Base-by-base conservation (phyloP, 2,329 filamentous ascomycete species). In the Diaporthe caulivora region DNA sequence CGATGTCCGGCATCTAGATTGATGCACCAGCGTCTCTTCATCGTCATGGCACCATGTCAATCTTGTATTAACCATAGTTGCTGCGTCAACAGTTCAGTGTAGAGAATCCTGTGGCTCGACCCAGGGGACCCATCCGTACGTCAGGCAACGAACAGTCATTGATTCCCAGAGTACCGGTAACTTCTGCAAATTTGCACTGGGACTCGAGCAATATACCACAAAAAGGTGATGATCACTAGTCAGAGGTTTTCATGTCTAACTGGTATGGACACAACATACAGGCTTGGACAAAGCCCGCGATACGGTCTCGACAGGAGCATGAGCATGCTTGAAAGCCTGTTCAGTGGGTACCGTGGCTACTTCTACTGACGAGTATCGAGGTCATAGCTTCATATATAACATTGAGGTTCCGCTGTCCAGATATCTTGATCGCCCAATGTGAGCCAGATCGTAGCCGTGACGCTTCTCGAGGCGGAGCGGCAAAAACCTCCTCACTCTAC, bases 1-100 rank as follows among this genome's bases (percentile, higher is more conserved):
- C 29, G 86, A 84, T 0, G 92, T 94, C 64, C 86, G 84, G 34
- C 89, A 91, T 92, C 76, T 95, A 92, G 3, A 95, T 86, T 31
- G 92, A 88, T 91, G 92, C 92, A 95, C 89, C 76, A 90, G 90
- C 0, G 92, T 92, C 1, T 95, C 91, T 1, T 51, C 11, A 10
- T 51, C 49, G 26, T 15, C 37, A 18, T 31, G 17, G 7, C 17
- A 8, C 44, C 90, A 90, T 90, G 75, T 9, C 34, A 34, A 34
- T 34, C 5, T 34, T 34, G 37, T 40, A 34, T 40, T 10, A 8
- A 13, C 37, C 6, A 2, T 13, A 40, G 37, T 9, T 40, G 37
- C 37, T 40, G 11, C 37, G 6, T 6, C 7, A 40, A 40, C 37
- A 40, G 6, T 2, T 13, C 37, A 0, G 84, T 81, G 79, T 92